Evolutionary conservation across 768 basidiomycete species (phyloP).

Genomic region (Macrocybe gigantea): DNA sequence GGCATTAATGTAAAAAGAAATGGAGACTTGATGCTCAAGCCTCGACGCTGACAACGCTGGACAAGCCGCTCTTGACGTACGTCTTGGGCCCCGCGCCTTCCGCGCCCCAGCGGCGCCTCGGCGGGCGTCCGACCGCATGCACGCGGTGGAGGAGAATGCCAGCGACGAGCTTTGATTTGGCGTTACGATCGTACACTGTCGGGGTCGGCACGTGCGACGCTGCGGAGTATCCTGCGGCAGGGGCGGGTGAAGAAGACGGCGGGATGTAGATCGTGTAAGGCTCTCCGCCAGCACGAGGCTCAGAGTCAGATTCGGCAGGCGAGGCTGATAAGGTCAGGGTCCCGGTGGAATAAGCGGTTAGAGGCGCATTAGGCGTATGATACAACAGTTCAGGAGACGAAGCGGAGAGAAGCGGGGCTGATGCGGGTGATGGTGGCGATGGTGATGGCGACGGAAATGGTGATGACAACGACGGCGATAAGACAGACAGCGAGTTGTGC

Average conservation of each 20-base stretch:
- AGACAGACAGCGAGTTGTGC: too few species aligned
- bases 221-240: not conserved
- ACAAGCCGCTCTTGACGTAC: conserved; percentile 51
- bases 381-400: too few species aligned
- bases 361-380: too few species aligned
- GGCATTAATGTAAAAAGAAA: not conserved
- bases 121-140: conserved; percentile 44
- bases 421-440: too few species aligned
- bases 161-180: conserved; percentile 47
- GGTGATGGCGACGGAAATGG: too few species aligned
- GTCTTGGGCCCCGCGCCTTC: conserved; percentile 19
- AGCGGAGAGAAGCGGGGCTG: too few species aligned
- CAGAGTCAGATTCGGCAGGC: too few species aligned
- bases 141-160: conserved; percentile 52
- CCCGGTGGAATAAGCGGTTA: too few species aligned
- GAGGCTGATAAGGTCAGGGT: too few species aligned
- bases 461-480: too few species aligned
- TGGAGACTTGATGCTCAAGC: conserved; percentile 10
- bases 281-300: too few species aligned
- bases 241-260: conserved; percentile 7
- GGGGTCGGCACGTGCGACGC: not conserved
- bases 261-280: not conserved
- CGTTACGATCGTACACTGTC: conserved; percentile 11
- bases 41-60: conserved; percentile 44
- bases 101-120: conserved; percentile 33